These are phyloP conservation scores for Hydrangea macrophylla DNA, from an alignment of 148 eudicot genomes.

Conservation along the genomic window DNA sequence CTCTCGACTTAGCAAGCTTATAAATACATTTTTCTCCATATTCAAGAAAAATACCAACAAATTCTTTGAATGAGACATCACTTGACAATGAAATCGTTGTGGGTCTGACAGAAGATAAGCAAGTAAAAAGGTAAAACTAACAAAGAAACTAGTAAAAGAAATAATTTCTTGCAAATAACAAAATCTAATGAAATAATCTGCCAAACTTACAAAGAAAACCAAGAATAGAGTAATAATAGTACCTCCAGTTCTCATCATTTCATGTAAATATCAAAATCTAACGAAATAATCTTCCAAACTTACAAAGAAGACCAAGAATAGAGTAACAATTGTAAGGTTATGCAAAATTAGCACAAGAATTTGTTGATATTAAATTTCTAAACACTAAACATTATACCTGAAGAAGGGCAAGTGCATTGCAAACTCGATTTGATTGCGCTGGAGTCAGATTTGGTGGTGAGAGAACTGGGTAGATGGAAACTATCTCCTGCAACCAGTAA, in stretches of 20 bases:
- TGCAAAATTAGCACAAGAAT: neutral
- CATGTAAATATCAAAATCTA: neutral
- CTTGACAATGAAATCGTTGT: too few relatives aligned
- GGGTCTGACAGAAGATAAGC: too few relatives aligned
- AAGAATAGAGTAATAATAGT: neutral
- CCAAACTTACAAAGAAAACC: neutral
- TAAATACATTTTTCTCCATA: too few relatives aligned
- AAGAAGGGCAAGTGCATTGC: slow-evolving; percentile 94
- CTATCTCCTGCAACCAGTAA: too few relatives aligned
- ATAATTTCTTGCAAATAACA: neutral
- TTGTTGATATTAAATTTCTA: slow-evolving; percentile 4
- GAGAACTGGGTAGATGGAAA: slow-evolving; percentile 80
- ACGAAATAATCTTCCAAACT: neutral
- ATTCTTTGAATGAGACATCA: too few relatives aligned
- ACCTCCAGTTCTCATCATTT: neutral
- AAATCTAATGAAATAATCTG: neutral
- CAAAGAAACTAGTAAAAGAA: too few relatives aligned
- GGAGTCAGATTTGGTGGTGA: slow-evolving; percentile 87
- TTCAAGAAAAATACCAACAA: too few relatives aligned
- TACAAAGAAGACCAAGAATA: neutral
- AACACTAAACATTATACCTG: slow-evolving; percentile 42
- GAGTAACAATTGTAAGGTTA: neutral
- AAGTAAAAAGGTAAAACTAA: too few relatives aligned
- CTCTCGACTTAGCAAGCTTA: too few relatives aligned
- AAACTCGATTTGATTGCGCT: slow-evolving; percentile 90